Evolutionary conservation across 1,284 basidiomycete species (phyloP).

Genomic region (Sporisorium exsertum): DNA sequence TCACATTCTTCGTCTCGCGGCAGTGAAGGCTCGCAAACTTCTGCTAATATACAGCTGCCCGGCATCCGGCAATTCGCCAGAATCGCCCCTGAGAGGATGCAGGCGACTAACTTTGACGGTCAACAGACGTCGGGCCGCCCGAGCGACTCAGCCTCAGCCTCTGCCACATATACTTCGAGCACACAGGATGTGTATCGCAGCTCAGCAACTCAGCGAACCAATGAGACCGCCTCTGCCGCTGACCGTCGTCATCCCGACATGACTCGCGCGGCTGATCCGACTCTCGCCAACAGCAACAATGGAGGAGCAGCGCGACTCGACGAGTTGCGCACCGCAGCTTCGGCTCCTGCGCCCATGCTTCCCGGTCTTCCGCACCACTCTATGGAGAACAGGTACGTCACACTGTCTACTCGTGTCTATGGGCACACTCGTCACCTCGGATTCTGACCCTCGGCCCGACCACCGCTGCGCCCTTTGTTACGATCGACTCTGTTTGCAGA

Average conservation of each 20-base stretch:
- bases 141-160: not conserved
- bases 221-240: not conserved
- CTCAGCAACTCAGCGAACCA: not conserved
- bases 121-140: not conserved
- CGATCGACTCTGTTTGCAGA: conserved; percentile 11
- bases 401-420: not conserved
- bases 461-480: not conserved
- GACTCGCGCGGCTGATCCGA: not conserved
- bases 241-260: not conserved
- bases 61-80: conserved; percentile 1
- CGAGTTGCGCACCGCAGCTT: conserved; percentile 14
- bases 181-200: not conserved
- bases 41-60: conserved; percentile 7
- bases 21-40: conserved; percentile 1
- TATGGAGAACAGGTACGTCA: conserved; percentile 19
- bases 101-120: not conserved
- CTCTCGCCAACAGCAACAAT: not conserved
- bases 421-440: not conserved
- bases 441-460: no score
- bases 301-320: conserved; percentile 5
- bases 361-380: conserved; percentile 34
- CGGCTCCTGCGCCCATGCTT: conserved; percentile 32
- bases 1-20: conserved; percentile 1
- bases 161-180: not conserved
- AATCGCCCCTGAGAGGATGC: conserved; percentile 1